These are phyloP conservation scores for Geotrichum fermentans DNA, from an alignment of 1,139 yeast genomes.

Conservation along the genomic window DNA sequence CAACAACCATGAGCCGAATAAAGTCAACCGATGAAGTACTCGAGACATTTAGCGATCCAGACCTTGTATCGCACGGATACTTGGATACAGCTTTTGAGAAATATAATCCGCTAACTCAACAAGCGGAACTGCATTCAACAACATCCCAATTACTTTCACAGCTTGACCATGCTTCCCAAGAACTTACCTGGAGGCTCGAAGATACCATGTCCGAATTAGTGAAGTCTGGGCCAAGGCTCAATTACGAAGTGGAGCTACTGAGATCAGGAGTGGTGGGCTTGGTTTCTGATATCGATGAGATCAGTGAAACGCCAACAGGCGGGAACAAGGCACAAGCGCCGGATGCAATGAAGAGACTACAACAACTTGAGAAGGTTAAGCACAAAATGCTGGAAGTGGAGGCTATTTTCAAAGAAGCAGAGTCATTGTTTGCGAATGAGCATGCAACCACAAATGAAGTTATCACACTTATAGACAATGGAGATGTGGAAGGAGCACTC, in stretches of 20 bases:
- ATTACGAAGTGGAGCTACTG: slow-evolving; percentile 37
- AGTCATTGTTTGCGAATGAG: slow-evolving; percentile 28
- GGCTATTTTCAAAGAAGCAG: slow-evolving; percentile 31
- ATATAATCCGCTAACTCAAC: slow-evolving; percentile 24
- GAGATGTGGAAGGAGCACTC: slow-evolving; percentile 27
- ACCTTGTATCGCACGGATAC: slow-evolving; percentile 33
- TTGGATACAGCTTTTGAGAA: slow-evolving; percentile 30
- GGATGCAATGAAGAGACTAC: slow-evolving; percentile 25
- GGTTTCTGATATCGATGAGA: slow-evolving; percentile 27
- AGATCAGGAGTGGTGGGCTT: slow-evolving; percentile 33
- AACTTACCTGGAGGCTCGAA: slow-evolving; percentile 34
- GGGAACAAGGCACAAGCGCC: not conserved
- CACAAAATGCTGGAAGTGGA: slow-evolving; percentile 31
- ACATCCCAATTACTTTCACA: slow-evolving; percentile 35
- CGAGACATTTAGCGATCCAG: slow-evolving; percentile 30
- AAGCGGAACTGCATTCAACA: slow-evolving; percentile 33
- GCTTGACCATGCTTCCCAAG: slow-evolving; percentile 35
- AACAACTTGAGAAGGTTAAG: slow-evolving; percentile 30
- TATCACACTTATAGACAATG: slow-evolving; percentile 23
- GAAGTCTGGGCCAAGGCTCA: slow-evolving; percentile 33
- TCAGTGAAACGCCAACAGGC: slow-evolving; percentile 12
- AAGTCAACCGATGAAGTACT: slow-evolving; percentile 27
- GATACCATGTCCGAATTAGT: slow-evolving; percentile 30
- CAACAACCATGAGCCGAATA: not conserved
- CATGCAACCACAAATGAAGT: slow-evolving; percentile 24